Base-by-base conservation (phyloP, 2,329 filamentous ascomycete species). In the Ploettnerulaceae sp. region DNA sequence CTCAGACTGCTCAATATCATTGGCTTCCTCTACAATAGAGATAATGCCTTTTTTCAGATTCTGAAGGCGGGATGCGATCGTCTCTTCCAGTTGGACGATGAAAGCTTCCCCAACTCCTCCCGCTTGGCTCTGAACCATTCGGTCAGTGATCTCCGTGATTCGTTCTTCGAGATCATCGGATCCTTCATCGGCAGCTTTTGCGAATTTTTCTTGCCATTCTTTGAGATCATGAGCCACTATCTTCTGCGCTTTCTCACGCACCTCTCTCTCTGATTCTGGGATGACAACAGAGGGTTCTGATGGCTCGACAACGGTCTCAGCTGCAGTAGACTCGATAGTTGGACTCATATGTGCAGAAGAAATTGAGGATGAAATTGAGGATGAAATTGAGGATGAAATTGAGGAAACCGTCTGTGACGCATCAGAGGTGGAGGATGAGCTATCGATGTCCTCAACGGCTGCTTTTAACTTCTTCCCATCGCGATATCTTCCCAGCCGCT, bases 131-230 rank as follows among this genome's bases (percentile, higher is more conserved):
- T 80, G 69, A 48, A 88, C 72, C 69, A 84, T 69, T 26, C 81
- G 77, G 3, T 80, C 74, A 25, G 91, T 85, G 51, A 97, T 88
- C 52, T 93, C 77, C 5, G 71, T 67, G 33, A 86, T 74, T 15
- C 79, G 75, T 22, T 76, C 71, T 51, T 79, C 73, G 5, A 87
- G 70, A 58, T 86, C 79, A 51, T 82, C 79, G n/a, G 78, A 71
- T 5, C 89, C 90, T 63, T 94, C 89, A 50, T 94, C 86, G 6
- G 88, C 88, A 7, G 89, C 89, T 49, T 82, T 80, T 21, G 86
- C 77, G 63, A 95, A 96, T 61, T 95, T 94, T 52, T 80, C 79
- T 66, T 96, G 86, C 91, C 93, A 98, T 46, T 76, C 75, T 55
- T 79, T 76, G 11, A 98, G 75, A 63, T 98, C 93, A 34, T 84